Percentiles rank a stretch among this genome's conserved stretches.
These are phyloP conservation scores for Ogataea salicorniae DNA, from an alignment of 805 yeast species.

Conservation along the genomic window DNA sequence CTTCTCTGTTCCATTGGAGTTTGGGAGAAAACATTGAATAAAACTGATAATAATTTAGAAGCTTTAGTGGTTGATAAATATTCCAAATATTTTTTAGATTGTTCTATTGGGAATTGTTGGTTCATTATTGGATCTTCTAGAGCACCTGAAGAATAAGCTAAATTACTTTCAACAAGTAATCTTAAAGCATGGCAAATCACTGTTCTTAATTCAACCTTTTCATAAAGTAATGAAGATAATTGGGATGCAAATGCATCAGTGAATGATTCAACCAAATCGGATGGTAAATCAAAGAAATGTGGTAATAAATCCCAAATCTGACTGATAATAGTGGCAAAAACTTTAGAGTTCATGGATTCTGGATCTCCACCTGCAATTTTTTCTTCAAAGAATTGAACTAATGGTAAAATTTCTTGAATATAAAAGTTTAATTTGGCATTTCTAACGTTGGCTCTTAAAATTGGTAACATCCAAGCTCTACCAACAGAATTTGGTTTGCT, in stretches of 20 bases:
- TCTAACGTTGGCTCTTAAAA: conserved; percentile 80
- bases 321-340: conserved; percentile 78
- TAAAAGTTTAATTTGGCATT: conserved; percentile 65
- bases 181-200: conserved; percentile 80
- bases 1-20: conserved; percentile 81
- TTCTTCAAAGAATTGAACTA: conserved; percentile 47
- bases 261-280: conserved; percentile 61
- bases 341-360: conserved; percentile 65
- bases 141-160: conserved; percentile 57
- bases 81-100: conserved; percentile 53
- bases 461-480: conserved; percentile 92
- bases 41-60: conserved; percentile 73
- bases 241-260: conserved; percentile 72
- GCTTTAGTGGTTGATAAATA: conserved; percentile 59
- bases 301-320: conserved; percentile 93
- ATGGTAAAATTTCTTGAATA: conserved; percentile 60
- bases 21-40: conserved; percentile 90
- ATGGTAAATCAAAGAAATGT: conserved; percentile 81
- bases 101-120: conserved; percentile 53
- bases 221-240: conserved; percentile 69
- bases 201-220: conserved; percentile 69
- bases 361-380: conserved; percentile 40
- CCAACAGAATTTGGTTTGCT: conserved; percentile 61
- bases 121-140: conserved; percentile 52
- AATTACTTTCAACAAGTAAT: conserved; percentile 70